A percentile compares a stretch with the other conserved stretches of the same genome.
phyloP scores from a whole-genome alignment of 1,284 basidiomycete genomes.

The Cryptococcus floricola region DNA sequence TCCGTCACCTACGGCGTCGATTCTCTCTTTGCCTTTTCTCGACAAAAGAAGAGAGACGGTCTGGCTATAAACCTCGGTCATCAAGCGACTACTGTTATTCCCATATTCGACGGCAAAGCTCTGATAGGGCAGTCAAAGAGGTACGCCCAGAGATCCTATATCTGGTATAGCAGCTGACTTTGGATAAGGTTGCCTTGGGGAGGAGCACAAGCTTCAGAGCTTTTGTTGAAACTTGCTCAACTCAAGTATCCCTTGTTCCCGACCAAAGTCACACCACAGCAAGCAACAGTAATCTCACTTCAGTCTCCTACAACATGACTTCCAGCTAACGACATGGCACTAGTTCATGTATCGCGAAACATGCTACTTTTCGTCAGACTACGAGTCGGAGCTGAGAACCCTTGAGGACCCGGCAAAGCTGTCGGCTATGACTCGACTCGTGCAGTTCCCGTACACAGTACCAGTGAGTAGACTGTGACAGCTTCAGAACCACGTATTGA shows the following conservation, averaged over 20 bases:
- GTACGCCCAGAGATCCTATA: conserved; percentile 51
- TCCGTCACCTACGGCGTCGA: conserved; percentile 86
- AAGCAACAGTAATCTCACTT: conserved; percentile 55
- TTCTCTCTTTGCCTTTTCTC: conserved; percentile 82
- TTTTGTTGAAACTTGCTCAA: conserved; percentile 86
- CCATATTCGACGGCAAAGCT: conserved; percentile 72
- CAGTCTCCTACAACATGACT: conserved; percentile 47
- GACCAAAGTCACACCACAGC: conserved; percentile 53
- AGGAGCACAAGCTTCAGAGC: conserved; percentile 80
- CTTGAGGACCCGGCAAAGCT: conserved; percentile 64
- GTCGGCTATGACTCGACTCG: conserved; percentile 64
- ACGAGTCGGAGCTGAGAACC: conserved; percentile 62
- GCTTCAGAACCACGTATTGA: neutral
- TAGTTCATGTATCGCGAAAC: conserved; percentile 87
- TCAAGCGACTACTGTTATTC: conserved; percentile 72
- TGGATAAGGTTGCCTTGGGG: conserved; percentile 83
- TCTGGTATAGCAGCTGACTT: neutral
- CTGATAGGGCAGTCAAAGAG: conserved; percentile 78
- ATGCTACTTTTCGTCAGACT: conserved; percentile 80
- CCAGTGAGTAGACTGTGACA: conserved; percentile 48
- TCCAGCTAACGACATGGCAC: neutral
- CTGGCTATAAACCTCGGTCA: conserved; percentile 59
- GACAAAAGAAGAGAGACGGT: conserved; percentile 57
- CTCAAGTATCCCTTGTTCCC: conserved; percentile 92
- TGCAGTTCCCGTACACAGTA: conserved; percentile 78